Evolutionary conservation across 1,284 basidiomycete species (phyloP).

Genomic region (Marasmius oreades): DNA sequence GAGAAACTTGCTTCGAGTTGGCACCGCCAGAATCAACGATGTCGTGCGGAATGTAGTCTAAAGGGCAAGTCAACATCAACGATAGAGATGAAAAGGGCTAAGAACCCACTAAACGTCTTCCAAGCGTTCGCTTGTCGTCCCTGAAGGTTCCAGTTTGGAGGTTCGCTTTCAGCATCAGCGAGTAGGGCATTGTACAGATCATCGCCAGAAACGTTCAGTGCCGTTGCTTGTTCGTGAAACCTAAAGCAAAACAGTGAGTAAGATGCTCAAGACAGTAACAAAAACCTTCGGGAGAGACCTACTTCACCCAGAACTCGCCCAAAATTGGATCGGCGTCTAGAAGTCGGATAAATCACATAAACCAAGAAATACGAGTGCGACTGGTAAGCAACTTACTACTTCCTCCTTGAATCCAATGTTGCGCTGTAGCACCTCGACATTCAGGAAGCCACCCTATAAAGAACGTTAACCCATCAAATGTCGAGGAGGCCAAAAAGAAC

Average conservation of each 20-base stretch:
- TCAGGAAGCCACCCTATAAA: slow-evolving; percentile 49
- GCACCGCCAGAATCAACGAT: slow-evolving; percentile 48
- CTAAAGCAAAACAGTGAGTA: slow-evolving; percentile 23
- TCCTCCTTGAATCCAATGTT: slow-evolving; percentile 56
- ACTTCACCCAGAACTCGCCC: slow-evolving; percentile 67
- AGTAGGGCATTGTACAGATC: slow-evolving; percentile 52
- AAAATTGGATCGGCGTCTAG: slow-evolving; percentile 62
- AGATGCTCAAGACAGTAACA: background rate
- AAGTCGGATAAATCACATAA: background rate
- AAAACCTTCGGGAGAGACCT: slow-evolving; percentile 14
- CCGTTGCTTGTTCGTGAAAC: slow-evolving; percentile 42
- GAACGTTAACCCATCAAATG: background rate
- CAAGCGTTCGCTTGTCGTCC: slow-evolving; percentile 51
- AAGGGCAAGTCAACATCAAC: too few species aligned
- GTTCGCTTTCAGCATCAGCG: slow-evolving; percentile 55
- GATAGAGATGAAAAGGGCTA: too few species aligned
- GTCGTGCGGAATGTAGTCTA: slow-evolving; percentile 53
- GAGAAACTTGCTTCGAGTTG: slow-evolving; percentile 56
- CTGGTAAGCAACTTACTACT: slow-evolving; percentile 42
- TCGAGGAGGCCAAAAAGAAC: background rate
- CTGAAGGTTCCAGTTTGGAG: slow-evolving; percentile 61
- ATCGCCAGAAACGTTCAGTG: slow-evolving; percentile 42
- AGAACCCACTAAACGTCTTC: slow-evolving; percentile 31
- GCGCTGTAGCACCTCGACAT: slow-evolving; percentile 48
- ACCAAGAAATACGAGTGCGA: background rate